Evolutionary conservation across 495 filamentous ascomycete genomes (phyloP).

Genomic region (Hypoxylon lienhwacheense): DNA sequence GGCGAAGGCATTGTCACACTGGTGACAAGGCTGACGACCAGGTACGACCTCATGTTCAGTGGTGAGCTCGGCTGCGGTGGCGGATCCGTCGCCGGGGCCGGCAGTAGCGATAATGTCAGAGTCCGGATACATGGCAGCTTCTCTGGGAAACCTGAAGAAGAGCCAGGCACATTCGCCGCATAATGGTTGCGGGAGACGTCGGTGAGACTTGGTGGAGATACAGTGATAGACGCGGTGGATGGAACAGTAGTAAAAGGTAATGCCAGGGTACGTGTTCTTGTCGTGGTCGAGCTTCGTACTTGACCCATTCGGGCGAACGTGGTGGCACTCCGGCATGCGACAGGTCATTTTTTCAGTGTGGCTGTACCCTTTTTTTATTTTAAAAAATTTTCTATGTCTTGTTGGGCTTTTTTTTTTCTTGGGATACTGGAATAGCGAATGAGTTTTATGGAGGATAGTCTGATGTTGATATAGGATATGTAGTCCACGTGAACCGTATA

Average conservation of each 20-base stretch:
- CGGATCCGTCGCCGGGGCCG: background rate
- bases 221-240: slow-evolving; percentile 30
- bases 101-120: slow-evolving; percentile 12
- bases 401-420: slow-evolving; percentile 1
- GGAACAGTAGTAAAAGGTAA: slow-evolving; percentile 29
- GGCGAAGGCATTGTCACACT: background rate
- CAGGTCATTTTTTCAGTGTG: slow-evolving; percentile 17
- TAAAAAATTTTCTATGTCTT: slow-evolving; percentile 9
- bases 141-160: slow-evolving; percentile 24
- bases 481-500: background rate
- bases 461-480: background rate
- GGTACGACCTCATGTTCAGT: background rate
- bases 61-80: background rate
- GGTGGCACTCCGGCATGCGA: slow-evolving; percentile 17
- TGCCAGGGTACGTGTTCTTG: slow-evolving; percentile 19
- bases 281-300: slow-evolving; percentile 24
- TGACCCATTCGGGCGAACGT: slow-evolving; percentile 17
- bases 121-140: slow-evolving; percentile 18
- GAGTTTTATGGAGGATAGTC: slow-evolving; percentile 1
- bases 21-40: background rate
- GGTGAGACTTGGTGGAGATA: slow-evolving; percentile 8
- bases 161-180: slow-evolving; percentile 34
- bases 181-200: slow-evolving; percentile 21
- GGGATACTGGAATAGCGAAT: slow-evolving; percentile 17
- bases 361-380: background rate